Base-by-base conservation (phyloP, 495 filamentous ascomycete species). In the Penicillium salamii region DNA sequence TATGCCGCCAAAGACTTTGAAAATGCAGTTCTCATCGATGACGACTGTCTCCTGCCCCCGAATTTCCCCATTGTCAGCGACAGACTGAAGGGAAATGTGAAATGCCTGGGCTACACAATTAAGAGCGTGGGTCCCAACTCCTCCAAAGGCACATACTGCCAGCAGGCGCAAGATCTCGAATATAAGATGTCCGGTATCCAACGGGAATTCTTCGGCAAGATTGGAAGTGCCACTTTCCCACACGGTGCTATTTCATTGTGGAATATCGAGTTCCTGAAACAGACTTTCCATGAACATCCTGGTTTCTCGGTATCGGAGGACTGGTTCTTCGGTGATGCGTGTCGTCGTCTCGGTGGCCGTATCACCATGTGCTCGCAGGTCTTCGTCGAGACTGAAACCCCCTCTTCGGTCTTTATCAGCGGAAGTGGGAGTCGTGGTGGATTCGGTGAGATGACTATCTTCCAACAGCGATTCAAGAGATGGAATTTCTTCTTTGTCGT, bases 401-500 rank as follows among this genome's bases (percentile, higher is more conserved):
- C 75, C 0, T 46, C 65, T 9, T 59, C 61, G 7, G 59, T 78
- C 12, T 72, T 78, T 29, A 66, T 70, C 31, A 58, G 54, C 29
- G 60, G 65, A 12, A 58, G 66, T 18, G 58, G 67, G 2, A 54
- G 64, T 13, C 61, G 75, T 14, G 75, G 75, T 29, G 75, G 75
- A 3, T 78, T 77, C 39, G 75, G 75, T 2, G 75, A 78, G 50
- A 78, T 74, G 75, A 78, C 75, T 0, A 62, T 78, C 21, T 74
- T 74, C 60, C 63, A 64, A 39, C 75, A 78, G 48, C 61, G 75
- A 11, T 78, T 78, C 52, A 66, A 63, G 38, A 57, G 73, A 17
- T 78, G 75, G 75, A 78, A 78, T 37, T 78, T 76, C 58, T 78
- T 78, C 57, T 71, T 76, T 38, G 72, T 75, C 1, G 70, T 67